Conservation (phyloP, 1,284 basidiomycete species). For the Xerocomus nothofagi region DNA sequence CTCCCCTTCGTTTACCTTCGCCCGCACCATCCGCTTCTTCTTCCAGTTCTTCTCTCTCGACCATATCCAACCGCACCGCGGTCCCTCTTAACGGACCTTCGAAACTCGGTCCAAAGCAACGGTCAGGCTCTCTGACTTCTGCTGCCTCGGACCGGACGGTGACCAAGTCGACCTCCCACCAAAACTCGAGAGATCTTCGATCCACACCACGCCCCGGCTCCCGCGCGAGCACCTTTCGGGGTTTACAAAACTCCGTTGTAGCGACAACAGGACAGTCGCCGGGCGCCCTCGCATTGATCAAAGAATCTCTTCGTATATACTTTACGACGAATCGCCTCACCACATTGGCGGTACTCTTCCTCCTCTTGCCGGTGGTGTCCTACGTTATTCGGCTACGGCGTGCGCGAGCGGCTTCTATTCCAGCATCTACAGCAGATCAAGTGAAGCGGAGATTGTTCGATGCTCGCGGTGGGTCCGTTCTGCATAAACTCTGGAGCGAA, state of each 20-base stretch:
- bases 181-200: constrained; percentile 7
- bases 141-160: constrained; percentile 29
- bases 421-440: constrained; percentile 49
- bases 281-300: constrained; percentile 47
- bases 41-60: constrained; percentile 53
- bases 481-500: constrained; percentile 56
- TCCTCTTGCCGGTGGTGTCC: constrained; percentile 63
- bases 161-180: constrained; percentile 18
- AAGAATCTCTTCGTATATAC: constrained; percentile 46
- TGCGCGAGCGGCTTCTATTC: constrained; percentile 24
- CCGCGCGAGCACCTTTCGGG: constrained; percentile 28
- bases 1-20: constrained; percentile 32
- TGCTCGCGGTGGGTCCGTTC: constrained; percentile 38
- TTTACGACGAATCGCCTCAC: constrained; percentile 47
- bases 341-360: constrained; percentile 53
- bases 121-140: constrained; percentile 26
- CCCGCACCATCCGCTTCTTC: constrained; percentile 43
- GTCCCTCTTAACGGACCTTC: constrained; percentile 41
- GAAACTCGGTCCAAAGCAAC: constrained; percentile 23
- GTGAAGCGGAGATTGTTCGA: constrained; percentile 55
- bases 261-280: constrained; percentile 37
- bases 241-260: constrained; percentile 21
- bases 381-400: constrained; percentile 51
- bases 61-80: constrained; percentile 56
- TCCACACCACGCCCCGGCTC: constrained; percentile 13